phyloP scores from a whole-genome alignment of 2,329 filamentous ascomycete species.

The Aspergillus chevalieri region DNA sequence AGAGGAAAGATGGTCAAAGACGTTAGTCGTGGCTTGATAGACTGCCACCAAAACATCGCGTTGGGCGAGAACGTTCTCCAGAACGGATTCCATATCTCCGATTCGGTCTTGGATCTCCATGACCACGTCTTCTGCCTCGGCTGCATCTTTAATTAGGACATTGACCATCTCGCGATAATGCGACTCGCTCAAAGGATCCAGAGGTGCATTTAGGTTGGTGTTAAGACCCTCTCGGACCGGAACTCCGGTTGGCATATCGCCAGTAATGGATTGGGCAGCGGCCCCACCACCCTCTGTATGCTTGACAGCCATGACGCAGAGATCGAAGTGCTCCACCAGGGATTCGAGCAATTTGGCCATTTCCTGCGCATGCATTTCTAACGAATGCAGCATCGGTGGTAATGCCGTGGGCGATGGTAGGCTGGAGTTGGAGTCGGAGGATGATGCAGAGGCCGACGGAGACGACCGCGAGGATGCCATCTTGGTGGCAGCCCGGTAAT shows the following conservation, averaged over 20 bases:
- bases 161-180: conserved; percentile 78
- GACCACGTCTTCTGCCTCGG: conserved; percentile 57
- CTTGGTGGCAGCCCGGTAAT: conserved; percentile 34
- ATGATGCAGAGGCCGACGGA: conserved; percentile 27
- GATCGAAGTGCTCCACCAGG: conserved; percentile 81
- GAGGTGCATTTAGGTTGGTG: conserved; percentile 38
- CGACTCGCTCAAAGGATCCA: conserved; percentile 66
- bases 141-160: conserved; percentile 58
- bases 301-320: conserved; percentile 84
- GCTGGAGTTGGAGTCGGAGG: conserved; percentile 26
- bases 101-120: conserved; percentile 67
- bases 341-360: conserved; percentile 78
- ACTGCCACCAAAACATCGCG: conserved; percentile 52
- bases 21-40: conserved; percentile 54
- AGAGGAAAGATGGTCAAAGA: conserved; percentile 61
- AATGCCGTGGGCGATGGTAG: conserved; percentile 38
- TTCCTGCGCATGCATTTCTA: conserved; percentile 69
- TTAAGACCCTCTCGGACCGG: conserved; percentile 32
- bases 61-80: conserved; percentile 58
- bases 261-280: conserved; percentile 59
- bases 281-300: conserved; percentile 78
- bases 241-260: conserved; percentile 53
- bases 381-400: conserved; percentile 51
- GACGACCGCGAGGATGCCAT: conserved; percentile 32
- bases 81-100: conserved; percentile 68